Evolutionary conservation across 2,329 filamentous ascomycete species (phyloP), one percentile per base, ranked within the genome.

Genomic region (Claviceps humidiphila): DNA sequence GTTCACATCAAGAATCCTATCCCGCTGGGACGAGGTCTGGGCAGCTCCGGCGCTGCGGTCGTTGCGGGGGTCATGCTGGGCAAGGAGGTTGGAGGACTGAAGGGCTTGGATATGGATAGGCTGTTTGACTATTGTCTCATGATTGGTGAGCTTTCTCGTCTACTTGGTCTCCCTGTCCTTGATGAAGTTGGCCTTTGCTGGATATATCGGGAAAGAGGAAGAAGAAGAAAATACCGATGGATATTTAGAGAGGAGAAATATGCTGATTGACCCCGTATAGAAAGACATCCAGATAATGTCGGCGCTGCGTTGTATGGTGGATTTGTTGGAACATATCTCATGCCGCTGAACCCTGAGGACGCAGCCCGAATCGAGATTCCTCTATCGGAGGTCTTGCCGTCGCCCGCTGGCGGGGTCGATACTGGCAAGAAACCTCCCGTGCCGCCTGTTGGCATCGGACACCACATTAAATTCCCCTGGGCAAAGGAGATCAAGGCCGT

Each of bases 1-100:
- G 86, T 98, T 51, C 91, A 96, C 71, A 89, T 98, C 72, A 84
- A 86, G 70, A 97, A 97, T 71, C 89, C 89, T 1, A 97, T 98
- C 59, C 93, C 93, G 2, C 76, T 98, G 7, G 90, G 93, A 50
- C 80, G 93, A 53, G 93, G 93, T 9, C 74, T 98, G 58, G 93
- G 93, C n/a, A 95, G 89, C 43, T 96, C 90, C 0, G 93, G 91
- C 34, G 90, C 93, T 4, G 93, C 93, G 8, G 91, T 97, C 17
- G 93, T 97, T 6, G 93, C 89, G 0, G 93, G 93, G 58, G 91
- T 96, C n/a, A 81, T 89, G 68, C 76, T 98, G 46, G 93, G 85
- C 42, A 95, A 93, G 71, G 85, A 94, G 66, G 86, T 93, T 47
- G 91, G 90, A 40, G 78, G 84, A 37, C 76, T 98, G 55, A 75